phyloP scores from a whole-genome alignment of 2,329 filamentous ascomycete genomes.

The Leptoxyphium fumago region DNA sequence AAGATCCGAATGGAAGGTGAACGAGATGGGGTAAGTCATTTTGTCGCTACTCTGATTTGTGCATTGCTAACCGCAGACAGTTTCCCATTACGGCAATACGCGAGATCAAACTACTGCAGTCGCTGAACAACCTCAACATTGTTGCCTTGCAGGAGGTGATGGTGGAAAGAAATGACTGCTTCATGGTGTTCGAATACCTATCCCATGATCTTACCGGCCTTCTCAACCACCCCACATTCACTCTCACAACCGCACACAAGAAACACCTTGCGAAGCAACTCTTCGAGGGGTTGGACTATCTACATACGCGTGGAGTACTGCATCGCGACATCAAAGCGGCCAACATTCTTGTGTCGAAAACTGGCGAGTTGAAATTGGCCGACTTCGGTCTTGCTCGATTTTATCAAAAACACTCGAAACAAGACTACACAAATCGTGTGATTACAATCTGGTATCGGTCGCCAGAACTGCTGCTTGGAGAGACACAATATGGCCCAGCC shows the following conservation, averaged over 20 bases:
- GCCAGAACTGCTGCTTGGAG: slow-evolving; percentile 76
- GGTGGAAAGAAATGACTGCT: slow-evolving; percentile 97
- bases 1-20: slow-evolving; percentile 90
- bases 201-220: slow-evolving; percentile 91
- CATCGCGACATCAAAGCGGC: slow-evolving; percentile 98
- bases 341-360: slow-evolving; percentile 86
- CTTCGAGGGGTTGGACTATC: slow-evolving; percentile 85
- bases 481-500: slow-evolving; percentile 77
- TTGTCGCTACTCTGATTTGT: neutral
- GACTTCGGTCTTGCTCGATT: slow-evolving; percentile 95
- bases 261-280: slow-evolving; percentile 88
- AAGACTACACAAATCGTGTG: slow-evolving; percentile 96
- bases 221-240: slow-evolving; percentile 86
- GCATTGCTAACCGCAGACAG: slow-evolving; percentile 17
- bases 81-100: slow-evolving; percentile 84
- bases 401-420: slow-evolving; percentile 78
- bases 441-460: slow-evolving; percentile 98
- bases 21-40: slow-evolving; percentile 50
- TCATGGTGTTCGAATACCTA: slow-evolving; percentile 98
- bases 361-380: slow-evolving; percentile 78
- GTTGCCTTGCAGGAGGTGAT: slow-evolving; percentile 81
- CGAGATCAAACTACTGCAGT: slow-evolving; percentile 85
- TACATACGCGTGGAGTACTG: slow-evolving; percentile 82
- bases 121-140: slow-evolving; percentile 66
- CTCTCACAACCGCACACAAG: slow-evolving; percentile 69